Conservation (phyloP, 2,329 filamentous ascomycete genomes). For the Albophoma yamanashiensis region DNA sequence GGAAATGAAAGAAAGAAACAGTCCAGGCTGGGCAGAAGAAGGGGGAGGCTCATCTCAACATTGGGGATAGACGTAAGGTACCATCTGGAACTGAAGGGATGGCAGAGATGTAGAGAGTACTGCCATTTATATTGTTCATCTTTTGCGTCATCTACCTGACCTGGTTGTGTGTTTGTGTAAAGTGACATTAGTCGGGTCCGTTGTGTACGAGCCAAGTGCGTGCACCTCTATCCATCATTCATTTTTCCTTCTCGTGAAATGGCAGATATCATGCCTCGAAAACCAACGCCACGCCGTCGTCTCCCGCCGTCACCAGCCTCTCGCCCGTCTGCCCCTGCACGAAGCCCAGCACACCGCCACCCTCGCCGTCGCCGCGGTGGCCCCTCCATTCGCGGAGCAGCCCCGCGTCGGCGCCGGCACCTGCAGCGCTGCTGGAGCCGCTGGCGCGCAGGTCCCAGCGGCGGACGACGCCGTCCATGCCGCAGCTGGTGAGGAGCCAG, state of each 20-base stretch:
- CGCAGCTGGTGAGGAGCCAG: conserved; percentile 75
- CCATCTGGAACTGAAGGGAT: neutral
- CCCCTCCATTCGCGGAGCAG: conserved; percentile 83
- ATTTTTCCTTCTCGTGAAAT: neutral
- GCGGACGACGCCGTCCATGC: conserved; percentile 84
- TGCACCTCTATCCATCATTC: neutral
- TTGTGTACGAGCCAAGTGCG: neutral
- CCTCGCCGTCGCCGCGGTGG: conserved; percentile 73
- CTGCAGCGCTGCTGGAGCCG: conserved; percentile 12
- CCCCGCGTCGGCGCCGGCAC: conserved; percentile 42
- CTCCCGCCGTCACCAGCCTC: conserved; percentile 77
- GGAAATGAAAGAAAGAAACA: neutral
- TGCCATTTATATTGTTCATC: neutral
- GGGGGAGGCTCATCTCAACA: conserved; percentile 9
- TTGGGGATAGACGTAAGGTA: conserved; percentile 5
- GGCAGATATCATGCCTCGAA: conserved; percentile 42
- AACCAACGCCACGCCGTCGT: conserved; percentile 64
- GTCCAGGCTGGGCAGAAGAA: neutral
- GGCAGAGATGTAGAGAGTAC: neutral
- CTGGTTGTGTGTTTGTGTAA: neutral
- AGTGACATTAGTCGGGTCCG: neutral
- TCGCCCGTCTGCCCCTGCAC: conserved; percentile 69
- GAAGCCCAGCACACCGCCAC: conserved; percentile 83
- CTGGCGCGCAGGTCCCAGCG: conserved; percentile 71
- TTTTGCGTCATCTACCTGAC: neutral